phyloP scores from a whole-genome alignment of 31 red algal species.

The Bonnemaisonia californica region DNA sequence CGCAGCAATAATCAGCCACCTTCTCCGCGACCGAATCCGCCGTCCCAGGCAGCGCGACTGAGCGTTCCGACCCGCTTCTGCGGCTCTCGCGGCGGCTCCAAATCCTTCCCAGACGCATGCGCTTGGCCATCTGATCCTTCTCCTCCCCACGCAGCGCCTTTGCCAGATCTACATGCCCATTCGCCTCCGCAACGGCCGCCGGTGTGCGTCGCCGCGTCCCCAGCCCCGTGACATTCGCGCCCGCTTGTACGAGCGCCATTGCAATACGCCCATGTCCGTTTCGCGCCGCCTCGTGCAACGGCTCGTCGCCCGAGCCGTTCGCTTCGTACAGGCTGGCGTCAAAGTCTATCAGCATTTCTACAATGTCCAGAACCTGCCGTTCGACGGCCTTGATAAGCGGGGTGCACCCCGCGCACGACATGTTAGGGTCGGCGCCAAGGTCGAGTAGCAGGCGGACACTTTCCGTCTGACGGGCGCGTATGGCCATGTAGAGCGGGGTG shows the following conservation, averaged over 20 bases:
- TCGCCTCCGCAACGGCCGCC: slow-evolving; percentile 21
- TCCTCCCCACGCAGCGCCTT: slow-evolving; percentile 8
- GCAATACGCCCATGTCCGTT: slow-evolving; percentile 20
- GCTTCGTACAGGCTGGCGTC: slow-evolving; percentile 14
- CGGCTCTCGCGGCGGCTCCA: not conserved
- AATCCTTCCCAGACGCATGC: not conserved
- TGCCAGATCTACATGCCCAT: slow-evolving; percentile 14
- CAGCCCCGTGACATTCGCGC: slow-evolving; percentile 8
- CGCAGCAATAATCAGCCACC: slow-evolving; percentile 14
- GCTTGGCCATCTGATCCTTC: not conserved
- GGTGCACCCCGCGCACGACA: not conserved
- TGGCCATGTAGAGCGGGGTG: slow-evolving; percentile 56
- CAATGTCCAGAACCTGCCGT: slow-evolving; percentile 17
- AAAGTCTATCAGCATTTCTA: slow-evolving; percentile 14
- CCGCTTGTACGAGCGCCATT: slow-evolving; percentile 32
- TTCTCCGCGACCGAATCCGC: slow-evolving; percentile 3
- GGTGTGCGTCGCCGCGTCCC: slow-evolving; percentile 14
- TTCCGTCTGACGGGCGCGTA: slow-evolving; percentile 16
- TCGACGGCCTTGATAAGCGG: slow-evolving; percentile 44
- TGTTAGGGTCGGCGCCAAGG: slow-evolving; percentile 37
- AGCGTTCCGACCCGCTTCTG: not conserved
- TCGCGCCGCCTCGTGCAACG: slow-evolving; percentile 40
- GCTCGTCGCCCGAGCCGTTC: slow-evolving; percentile 32
- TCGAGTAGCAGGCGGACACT: slow-evolving; percentile 29
- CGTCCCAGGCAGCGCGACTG: not conserved